Base-by-base conservation (phyloP, 1,284 basidiomycete genomes). In the Cutaneotrichosporon sp. region DNA sequence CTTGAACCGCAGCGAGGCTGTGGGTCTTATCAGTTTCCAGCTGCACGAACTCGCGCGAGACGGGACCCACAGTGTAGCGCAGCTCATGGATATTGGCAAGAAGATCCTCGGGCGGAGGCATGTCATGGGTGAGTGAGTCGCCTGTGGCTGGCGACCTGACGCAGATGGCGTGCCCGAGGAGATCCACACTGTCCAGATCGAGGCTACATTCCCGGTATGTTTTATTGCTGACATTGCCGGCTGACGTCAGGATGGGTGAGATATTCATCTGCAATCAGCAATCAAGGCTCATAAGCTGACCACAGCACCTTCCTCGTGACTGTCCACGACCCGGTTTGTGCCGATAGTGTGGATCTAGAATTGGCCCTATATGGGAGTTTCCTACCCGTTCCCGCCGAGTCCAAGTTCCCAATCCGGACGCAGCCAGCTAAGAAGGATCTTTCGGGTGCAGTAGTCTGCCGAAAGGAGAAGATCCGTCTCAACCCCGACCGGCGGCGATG, bases 21-120 rank as follows among this genome's bases (percentile, higher is more conserved):
- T 86, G 12, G 92, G 90, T 1, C 82, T 99, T 26, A 91, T 99
- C 61, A 86, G 90, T 1, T 83, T 82, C 17, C 90, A 93, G 61
- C 81, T 98, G 3, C 94, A 97, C 55, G 96, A 97, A 73, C 83
- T 84, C 44, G 94, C 96, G 62, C 81, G 94, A n/a, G 93, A 97
- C 86, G 94, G 93, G 5, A 72, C 77, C n/a, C 81, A 91, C 65
- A 84, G 83, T 1, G 93, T 98, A 3, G 82, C 90, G 1, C 82
- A 96, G 60, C 77, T 99, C 19, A 97, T 97, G 93, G 84, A 90
- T 51, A 79, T 88, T 57, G 91, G 92, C 17, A 97, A 93, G 78
- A 83, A 82, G 27, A 74, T 99, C 52, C 80, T 99, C 8, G 94
- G 94, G 1, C 79, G 88, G 29, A 77, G 87, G 52, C 94, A 98